These are phyloP conservation scores for Aspergillus ustus DNA, from an alignment of 2,329 filamentous ascomycete genomes.

Conservation along the genomic window DNA sequence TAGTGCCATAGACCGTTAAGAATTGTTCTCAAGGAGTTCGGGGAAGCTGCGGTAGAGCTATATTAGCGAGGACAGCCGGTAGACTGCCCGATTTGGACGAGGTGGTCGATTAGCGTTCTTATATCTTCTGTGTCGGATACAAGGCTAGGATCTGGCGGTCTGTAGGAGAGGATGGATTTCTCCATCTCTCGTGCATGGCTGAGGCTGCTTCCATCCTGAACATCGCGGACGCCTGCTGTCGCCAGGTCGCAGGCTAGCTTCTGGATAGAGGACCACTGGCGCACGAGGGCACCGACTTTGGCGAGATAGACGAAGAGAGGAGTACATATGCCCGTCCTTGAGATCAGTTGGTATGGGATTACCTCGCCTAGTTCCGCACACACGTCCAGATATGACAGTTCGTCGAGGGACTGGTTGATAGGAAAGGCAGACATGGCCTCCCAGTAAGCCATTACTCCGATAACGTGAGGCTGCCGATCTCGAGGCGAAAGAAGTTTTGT, in stretches of 20 bases:
- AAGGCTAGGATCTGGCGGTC: background rate
- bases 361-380: background rate
- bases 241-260: background rate
- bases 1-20: too few species aligned
- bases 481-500: background rate
- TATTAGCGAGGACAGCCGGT: background rate
- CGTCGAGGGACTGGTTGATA: background rate
- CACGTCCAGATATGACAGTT: background rate
- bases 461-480: conserved; percentile 4
- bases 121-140: background rate
- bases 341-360: background rate
- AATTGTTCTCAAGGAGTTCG: background rate
- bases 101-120: background rate
- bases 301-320: conserved; percentile 15
- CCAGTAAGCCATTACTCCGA: background rate
- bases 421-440: background rate
- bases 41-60: conserved; percentile 13
- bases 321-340: conserved; percentile 1
- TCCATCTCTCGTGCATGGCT: background rate
- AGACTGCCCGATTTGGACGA: background rate
- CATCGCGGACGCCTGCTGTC: background rate
- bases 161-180: background rate
- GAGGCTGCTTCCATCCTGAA: background rate
- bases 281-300: background rate
- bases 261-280: background rate